These are phyloP conservation scores for Austroboletus eburneus DNA, from an alignment of 768 basidiomycete species.

Conservation along the genomic window DNA sequence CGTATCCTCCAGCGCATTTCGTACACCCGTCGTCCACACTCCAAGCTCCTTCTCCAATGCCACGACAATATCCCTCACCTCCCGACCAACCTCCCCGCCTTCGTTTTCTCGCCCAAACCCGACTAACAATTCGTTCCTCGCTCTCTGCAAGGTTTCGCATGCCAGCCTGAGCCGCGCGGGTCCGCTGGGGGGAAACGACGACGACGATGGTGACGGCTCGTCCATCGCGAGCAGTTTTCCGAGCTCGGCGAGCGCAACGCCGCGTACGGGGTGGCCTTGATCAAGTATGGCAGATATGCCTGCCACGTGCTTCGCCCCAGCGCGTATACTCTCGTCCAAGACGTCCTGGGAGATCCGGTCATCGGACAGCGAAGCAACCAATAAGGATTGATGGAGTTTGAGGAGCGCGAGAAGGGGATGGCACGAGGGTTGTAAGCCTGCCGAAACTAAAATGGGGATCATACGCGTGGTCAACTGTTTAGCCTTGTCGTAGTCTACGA, in stretches of 20 bases:
- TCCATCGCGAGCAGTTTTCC: constrained; percentile 81
- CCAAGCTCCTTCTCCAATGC: constrained; percentile 69
- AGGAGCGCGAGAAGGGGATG: constrained; percentile 76
- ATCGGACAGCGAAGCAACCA: constrained; percentile 51
- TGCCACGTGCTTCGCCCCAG: constrained; percentile 47
- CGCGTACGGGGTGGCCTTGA: constrained; percentile 73
- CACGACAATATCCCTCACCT: constrained; percentile 56
- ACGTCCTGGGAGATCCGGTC: constrained; percentile 40
- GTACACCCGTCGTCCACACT: constrained; percentile 62
- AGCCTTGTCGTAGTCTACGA: constrained; percentile 56
- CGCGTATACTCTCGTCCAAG: constrained; percentile 61
- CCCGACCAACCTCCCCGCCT: constrained; percentile 67
- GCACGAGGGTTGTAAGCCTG: constrained; percentile 56
- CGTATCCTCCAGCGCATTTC: constrained; percentile 51
- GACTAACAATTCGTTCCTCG: constrained; percentile 55
- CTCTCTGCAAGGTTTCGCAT: constrained; percentile 57
- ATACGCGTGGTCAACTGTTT: constrained; percentile 59
- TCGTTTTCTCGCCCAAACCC: constrained; percentile 70
- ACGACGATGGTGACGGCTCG: constrained; percentile 48
- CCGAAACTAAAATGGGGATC: constrained; percentile 57
- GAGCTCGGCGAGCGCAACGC: constrained; percentile 69
- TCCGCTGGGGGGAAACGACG: constrained; percentile 63
- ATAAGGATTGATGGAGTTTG: constrained; percentile 67
- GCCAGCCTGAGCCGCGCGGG: constrained; percentile 59
- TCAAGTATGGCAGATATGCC: constrained; percentile 54